Evolutionary conservation across 2,329 filamentous ascomycete genomes (phyloP), one percentile per base, ranked within the genome.

Genomic region (Ophiostoma perfectum): DNA sequence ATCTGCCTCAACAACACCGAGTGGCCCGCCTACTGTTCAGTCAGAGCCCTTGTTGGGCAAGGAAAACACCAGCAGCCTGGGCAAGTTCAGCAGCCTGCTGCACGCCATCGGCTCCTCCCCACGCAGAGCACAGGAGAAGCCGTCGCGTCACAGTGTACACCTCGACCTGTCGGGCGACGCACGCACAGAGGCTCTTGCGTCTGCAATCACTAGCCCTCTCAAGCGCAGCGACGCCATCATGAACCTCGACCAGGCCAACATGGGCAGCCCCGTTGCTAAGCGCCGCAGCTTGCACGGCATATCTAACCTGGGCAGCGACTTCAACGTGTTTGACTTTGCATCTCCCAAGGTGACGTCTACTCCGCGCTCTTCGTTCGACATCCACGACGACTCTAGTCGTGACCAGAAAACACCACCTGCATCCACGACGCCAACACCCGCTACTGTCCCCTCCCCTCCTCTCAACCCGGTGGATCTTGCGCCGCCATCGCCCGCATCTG

Each of bases 191-290:
- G 73, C 80, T 66, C 78, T 82, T 64, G 79, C 82, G 65, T 81
- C 85, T 18, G 81, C 85, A 27, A 87, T 88, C 70, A 88, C 90
- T 5, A 97, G 94, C 76, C 93, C 94, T 5, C 81, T 98, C 73
- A 97, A 98, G 83, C 88, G 95, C 74, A 94, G 90, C 75, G 94
- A 98, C 80, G 90, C 91, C 60, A 89, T 90, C 66, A 94, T 96
- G 90, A 92, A 92, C 74, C 80, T 96, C 65, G 93, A 96, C 74
- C 90, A 91, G 72, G 83, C 88, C 41, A 89, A 85, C 73, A 83
- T 90, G 68, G 91, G 91, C 73, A 97, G 91, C 75, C 94, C 95
- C 0, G 91, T 94, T 70, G 91, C 93, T 64, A 97, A 97, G 81
- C 86, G 95, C 72, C 88, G 95, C 74, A 97, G 93, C 78, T 79